Base-by-base conservation (phyloP, 108 stramenopile species). In the Skeletonema menzelii region DNA sequence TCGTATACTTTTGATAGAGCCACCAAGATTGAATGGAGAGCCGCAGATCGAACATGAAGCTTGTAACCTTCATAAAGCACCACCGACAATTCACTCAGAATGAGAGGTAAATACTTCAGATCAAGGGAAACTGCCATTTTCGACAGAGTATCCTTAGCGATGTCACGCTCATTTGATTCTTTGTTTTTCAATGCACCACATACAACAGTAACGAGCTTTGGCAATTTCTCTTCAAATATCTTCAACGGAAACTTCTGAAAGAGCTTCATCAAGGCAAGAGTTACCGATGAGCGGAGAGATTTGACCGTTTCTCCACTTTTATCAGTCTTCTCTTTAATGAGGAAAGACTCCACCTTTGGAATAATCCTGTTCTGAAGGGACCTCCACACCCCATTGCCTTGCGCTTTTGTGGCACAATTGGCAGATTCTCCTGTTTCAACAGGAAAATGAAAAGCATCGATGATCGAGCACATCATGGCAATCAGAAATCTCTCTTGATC, bases 1-100 rank as follows among this genome's bases (percentile, higher is more conserved):
- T 75, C 61, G 74, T 87, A 80, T 5, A 67, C 35, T 27, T 71
- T 77, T 27, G 85, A 71, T 61, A 93, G 63, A 28, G 91, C 84
- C 22, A 92, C 88, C 24, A 93, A 70, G 67, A 95, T 87, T 2
- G 91, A 83, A 69, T 95, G 93, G 27, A 94, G 59, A 19, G 93
- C 86, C 13, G 96, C 92, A 34, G 86, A 76, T 68, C 94, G 82
- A 12, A 95, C 94, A 70, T 95, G 92, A 27, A 96, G 88, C 69
- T 95, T 90, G 76, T 97, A 99, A 27, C 98, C 98, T 49, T 95
- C 91, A 27, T 73, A 85, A 42, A 99, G 87, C 7, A 91, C 80
- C 20, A 91, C 63, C 2, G 91, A 82, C 27, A 99, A 65, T 71
- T 97, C 93, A 59, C 87, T 82, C 14, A 96, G 58, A 28, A 97